Percentiles rank a stretch among this genome's conserved stretches.
These are phyloP conservation scores for Triangularia verruculosa DNA, from an alignment of 2,329 filamentous ascomycete species.

Conservation along the genomic window DNA sequence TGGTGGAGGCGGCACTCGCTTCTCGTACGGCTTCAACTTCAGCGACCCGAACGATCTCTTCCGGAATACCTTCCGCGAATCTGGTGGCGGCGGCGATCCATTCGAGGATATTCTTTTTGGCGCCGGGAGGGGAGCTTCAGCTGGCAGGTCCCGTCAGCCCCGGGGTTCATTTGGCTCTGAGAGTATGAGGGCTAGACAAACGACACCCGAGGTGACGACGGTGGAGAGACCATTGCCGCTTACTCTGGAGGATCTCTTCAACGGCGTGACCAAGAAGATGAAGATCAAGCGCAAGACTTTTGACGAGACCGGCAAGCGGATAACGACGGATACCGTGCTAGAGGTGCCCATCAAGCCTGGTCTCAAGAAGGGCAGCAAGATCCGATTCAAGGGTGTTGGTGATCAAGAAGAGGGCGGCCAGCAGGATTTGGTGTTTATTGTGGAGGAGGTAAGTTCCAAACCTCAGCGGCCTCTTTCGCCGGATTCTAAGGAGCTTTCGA, in stretches of 20 bases:
- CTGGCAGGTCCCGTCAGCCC: constrained; percentile 43
- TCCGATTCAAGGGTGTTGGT: constrained; percentile 96
- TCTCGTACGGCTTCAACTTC: constrained; percentile 65
- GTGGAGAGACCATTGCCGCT: constrained; percentile 81
- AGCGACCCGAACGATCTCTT: constrained; percentile 83
- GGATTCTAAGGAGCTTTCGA: no score
- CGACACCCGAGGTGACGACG: constrained; percentile 82
- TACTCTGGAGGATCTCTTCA: constrained; percentile 83
- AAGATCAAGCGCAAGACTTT: constrained; percentile 97
- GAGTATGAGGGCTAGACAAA: constrained; percentile 39
- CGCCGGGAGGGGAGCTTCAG: constrained; percentile 34
- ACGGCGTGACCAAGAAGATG: constrained; percentile 90
- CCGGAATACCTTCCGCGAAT: constrained; percentile 50
- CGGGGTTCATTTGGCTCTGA: constrained; percentile 41
- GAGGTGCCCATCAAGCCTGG: constrained; percentile 96
- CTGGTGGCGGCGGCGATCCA: constrained; percentile 49
- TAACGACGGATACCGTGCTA: constrained; percentile 81
- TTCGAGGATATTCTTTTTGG: constrained; percentile 53
- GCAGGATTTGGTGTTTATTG: constrained; percentile 91
- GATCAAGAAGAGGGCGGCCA: constrained; percentile 95
- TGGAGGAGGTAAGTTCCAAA: constrained; percentile 76
- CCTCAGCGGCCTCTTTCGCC: no score
- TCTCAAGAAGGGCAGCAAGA: constrained; percentile 94
- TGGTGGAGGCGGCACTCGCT: constrained; percentile 47
- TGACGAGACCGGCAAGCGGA: constrained; percentile 80